Conservation (phyloP, 169 alveolate species). For the Neospora caninum region DNA sequence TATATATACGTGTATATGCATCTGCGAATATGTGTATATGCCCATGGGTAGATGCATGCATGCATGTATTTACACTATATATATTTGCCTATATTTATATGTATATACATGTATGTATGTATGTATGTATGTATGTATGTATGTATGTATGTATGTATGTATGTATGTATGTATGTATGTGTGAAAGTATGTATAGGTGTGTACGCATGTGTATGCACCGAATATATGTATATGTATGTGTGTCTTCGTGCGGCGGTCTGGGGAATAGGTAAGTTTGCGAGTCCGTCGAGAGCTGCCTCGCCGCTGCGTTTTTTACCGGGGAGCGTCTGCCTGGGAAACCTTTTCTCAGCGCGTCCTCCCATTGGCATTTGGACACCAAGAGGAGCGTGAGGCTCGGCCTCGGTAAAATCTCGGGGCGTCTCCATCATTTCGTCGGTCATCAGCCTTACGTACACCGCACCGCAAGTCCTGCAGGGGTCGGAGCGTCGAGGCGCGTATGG, state of each 20-base stretch:
- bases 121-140: too few species aligned
- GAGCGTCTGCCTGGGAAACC: neutral
- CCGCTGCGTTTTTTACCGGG: neutral
- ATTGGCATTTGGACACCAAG: too few species aligned
- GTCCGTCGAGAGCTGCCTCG: neutral
- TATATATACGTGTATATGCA: too few species aligned
- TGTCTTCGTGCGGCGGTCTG: neutral
- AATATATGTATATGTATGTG: neutral
- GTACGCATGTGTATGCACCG: too few species aligned
- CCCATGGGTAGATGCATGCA: neutral
- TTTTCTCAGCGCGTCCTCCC: too few species aligned
- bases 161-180: too few species aligned
- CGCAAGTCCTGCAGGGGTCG: neutral
- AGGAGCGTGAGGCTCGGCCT: neutral
- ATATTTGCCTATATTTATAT: too few species aligned
- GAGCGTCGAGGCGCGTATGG: neutral
- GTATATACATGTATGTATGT: too few species aligned
- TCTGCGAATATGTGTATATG: neutral
- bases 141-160: too few species aligned
- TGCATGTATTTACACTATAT: neutral
- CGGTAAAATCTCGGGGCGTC: neutral
- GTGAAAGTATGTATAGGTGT: too few species aligned
- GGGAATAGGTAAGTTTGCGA: too few species aligned
- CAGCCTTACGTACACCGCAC: neutral
- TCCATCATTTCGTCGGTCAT: slow-evolving; percentile 2